These are phyloP conservation scores for Pyrenophora teres DNA, from an alignment of 2,329 filamentous ascomycete species.

Conservation along the genomic window DNA sequence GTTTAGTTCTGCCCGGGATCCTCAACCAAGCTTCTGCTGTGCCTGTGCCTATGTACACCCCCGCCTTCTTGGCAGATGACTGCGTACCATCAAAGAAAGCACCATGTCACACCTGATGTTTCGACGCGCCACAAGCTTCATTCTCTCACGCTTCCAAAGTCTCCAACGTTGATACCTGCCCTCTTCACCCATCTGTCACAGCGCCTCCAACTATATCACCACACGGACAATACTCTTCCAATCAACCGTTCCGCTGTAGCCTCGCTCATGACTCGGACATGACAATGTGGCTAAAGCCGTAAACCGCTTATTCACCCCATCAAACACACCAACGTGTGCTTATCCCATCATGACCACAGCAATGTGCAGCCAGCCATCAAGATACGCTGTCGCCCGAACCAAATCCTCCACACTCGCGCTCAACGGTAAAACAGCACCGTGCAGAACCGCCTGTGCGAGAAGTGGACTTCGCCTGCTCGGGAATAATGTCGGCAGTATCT, in stretches of 20 bases:
- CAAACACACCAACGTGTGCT: constrained; percentile 70
- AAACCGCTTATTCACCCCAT: constrained; percentile 52
- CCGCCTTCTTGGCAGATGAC: constrained; percentile 9
- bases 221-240: constrained; percentile 4
- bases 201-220: not conserved
- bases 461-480: constrained; percentile 84
- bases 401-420: constrained; percentile 79
- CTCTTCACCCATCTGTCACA: too few relatives aligned
- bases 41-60: constrained; percentile 13
- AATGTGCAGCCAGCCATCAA: constrained; percentile 89
- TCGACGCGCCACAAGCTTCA: not conserved
- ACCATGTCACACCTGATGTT: not conserved
- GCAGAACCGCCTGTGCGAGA: constrained; percentile 80
- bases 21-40: constrained; percentile 24
- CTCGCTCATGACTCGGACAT: constrained; percentile 11
- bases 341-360: constrained; percentile 70
- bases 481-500: constrained; percentile 78
- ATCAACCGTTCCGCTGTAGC: constrained; percentile 5
- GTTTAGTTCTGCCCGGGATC: constrained; percentile 14
- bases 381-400: constrained; percentile 80
- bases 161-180: not conserved
- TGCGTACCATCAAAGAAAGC: not conserved
- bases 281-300: not conserved
- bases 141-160: not conserved
- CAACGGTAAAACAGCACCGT: constrained; percentile 84